Percentiles rank a stretch among this genome's conserved stretches.
Conservation (phyloP, 73 alveolate species). For the Loxodes magnus region DNA sequence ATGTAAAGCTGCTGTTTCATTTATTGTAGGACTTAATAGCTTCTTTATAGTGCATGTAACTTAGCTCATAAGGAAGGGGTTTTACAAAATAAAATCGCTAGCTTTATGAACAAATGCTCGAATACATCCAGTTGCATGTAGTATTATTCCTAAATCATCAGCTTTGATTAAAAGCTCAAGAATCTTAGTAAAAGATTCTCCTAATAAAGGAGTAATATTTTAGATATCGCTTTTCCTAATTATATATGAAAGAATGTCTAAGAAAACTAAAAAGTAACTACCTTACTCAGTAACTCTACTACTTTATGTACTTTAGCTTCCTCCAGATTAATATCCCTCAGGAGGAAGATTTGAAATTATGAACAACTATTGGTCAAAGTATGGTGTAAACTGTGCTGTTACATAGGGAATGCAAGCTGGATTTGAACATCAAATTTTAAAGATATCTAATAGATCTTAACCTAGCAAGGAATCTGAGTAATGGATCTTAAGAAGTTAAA, state of each 20-base stretch:
- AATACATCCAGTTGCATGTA: slow-evolving; percentile 51
- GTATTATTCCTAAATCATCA: slow-evolving; percentile 32
- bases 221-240: too few relatives aligned
- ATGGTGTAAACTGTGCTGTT: too few relatives aligned
- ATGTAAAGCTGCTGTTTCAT: slow-evolving; percentile 65
- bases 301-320: too few relatives aligned
- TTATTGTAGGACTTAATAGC: slow-evolving; percentile 50
- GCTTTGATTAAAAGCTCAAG: too few relatives aligned
- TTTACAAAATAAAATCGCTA: slow-evolving; percentile 41
- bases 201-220: too few relatives aligned
- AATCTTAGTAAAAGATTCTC: slow-evolving; percentile 21
- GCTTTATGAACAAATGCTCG: slow-evolving; percentile 61
- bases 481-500: slow-evolving; percentile 42
- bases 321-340: too few relatives aligned
- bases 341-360: too few relatives aligned
- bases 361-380: too few relatives aligned
- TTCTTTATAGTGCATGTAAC: slow-evolving; percentile 55
- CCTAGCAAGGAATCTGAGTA: slow-evolving; percentile 56
- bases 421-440: slow-evolving; percentile 71
- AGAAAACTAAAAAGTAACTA: too few relatives aligned
- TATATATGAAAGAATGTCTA: too few relatives aligned
- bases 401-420: slow-evolving; percentile 41
- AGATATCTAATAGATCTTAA: slow-evolving; percentile 48
- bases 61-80: slow-evolving; percentile 24
- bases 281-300: too few relatives aligned